Base-by-base conservation (phyloP, 345 rosid species). In the Ailanthus altissimus region DNA sequence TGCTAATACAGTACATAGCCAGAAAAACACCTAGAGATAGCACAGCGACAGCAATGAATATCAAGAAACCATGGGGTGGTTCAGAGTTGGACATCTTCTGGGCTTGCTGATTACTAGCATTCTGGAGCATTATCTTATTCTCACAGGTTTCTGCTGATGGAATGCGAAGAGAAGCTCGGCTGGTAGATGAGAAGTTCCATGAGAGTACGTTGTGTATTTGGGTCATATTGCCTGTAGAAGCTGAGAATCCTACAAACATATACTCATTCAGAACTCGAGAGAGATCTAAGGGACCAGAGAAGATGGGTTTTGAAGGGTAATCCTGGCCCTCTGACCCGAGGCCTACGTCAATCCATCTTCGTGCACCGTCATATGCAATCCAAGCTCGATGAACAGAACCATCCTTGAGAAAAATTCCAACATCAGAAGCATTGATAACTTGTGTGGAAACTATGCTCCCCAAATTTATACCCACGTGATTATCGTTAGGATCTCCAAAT, bases 221-320 rank as follows among this genome's bases (percentile, higher is more conserved):
- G 7, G 88, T 86, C 77, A 67, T 67, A 47, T 83, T 84, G 2
- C 89, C 88, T 5, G 85, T 88, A 26, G 91, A 86, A 69, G 91
- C 87, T 0, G 91, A 86, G 80, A 88, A 88, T 50, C 91, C 89
- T 13, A 88, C 78, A 49, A 88, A 88, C 87, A 88, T 86, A 73
- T 88, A 86, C 79, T 84, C 91, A 47, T 88, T 84, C 21, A 88
- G 81, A 82, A 75, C 78, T 6, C 84, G 86, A 38, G 86, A 81
- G 21, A 88, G 86, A 74, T 86, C 92, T 0, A 88, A 73, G 54
- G 67, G 15, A 56, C 83, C 87, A 0, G 92, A 85, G 78, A 82
- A 86, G 21, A 79, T 67, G 7, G 83, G 76, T 21, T 77, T 81
- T 7, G 82, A 63, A 26, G 75, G 85, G 25, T 43, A 62, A 56